phyloP scores from a whole-genome alignment of 2,329 filamentous ascomycete species.

The Blastomyces silverae region DNA sequence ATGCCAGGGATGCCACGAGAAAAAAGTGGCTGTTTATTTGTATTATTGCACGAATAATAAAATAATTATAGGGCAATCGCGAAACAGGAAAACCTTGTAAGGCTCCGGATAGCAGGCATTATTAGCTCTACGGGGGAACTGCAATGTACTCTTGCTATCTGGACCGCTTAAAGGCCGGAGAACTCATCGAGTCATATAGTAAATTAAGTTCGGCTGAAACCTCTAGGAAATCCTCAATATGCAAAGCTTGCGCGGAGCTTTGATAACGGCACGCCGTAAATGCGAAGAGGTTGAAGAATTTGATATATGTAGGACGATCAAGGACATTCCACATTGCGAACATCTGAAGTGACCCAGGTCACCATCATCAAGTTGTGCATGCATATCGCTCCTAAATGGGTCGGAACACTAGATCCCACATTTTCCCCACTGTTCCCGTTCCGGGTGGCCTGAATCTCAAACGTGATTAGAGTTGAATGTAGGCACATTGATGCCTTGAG shows the following conservation, averaged over 20 bases:
- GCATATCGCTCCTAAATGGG: neutral
- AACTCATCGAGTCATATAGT: neutral
- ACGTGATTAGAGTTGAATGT: slow-evolving; percentile 4
- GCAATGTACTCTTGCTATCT: slow-evolving; percentile 4
- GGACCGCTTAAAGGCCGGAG: neutral
- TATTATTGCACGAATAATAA: neutral
- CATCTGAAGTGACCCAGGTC: neutral
- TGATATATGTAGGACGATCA: neutral
- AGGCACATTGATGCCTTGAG: neutral
- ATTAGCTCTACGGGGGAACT: neutral
- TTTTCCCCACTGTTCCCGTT: neutral
- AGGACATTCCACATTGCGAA: neutral
- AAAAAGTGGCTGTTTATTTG: slow-evolving; percentile 5
- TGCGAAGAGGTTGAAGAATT: neutral
- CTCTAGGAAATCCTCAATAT: neutral
- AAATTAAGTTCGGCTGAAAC: slow-evolving; percentile 11
- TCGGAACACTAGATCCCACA: neutral
- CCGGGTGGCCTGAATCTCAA: neutral
- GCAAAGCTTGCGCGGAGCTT: neutral
- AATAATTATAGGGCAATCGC: neutral
- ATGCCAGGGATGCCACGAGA: slow-evolving; percentile 8
- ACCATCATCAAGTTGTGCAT: slow-evolving; percentile 2
- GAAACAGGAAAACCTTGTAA: neutral
- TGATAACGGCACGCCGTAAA: neutral
- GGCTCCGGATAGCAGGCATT: slow-evolving; percentile 4